These are phyloP conservation scores for Arthrobotrys conoides DNA, from an alignment of 2,329 filamentous ascomycete species.

Conservation along the genomic window DNA sequence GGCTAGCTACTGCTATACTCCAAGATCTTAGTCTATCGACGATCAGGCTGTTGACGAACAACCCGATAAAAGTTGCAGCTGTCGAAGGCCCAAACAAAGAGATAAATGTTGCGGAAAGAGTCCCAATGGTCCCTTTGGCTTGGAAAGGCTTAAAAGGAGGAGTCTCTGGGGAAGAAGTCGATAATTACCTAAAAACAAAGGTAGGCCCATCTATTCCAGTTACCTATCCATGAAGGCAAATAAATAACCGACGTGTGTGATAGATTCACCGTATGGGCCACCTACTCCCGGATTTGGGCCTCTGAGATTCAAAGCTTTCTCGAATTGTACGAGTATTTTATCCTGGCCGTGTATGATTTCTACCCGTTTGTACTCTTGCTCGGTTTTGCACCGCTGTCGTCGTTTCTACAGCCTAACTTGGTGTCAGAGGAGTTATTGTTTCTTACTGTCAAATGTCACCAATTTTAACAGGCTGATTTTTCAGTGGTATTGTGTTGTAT, in stretches of 20 bases:
- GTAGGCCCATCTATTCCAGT: constrained; percentile 70
- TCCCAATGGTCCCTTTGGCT: constrained; percentile 94
- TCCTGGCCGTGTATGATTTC: not conserved
- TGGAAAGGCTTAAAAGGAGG: constrained; percentile 88
- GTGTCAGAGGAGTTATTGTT: constrained; percentile 1
- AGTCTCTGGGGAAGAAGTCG: constrained; percentile 87
- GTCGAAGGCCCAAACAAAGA: constrained; percentile 93
- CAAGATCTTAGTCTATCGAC: constrained; percentile 84
- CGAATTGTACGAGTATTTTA: not conserved
- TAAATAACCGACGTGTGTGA: not conserved
- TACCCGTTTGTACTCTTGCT: not conserved
- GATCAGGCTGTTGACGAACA: constrained; percentile 90
- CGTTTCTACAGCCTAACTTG: constrained; percentile 2
- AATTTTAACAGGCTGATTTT: not conserved
- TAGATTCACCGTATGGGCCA: constrained; percentile 92
- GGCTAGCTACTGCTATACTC: constrained; percentile 95
- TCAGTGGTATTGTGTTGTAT: too few species aligned
- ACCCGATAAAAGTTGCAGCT: constrained; percentile 94
- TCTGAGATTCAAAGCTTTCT: not conserved
- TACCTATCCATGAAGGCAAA: not conserved
- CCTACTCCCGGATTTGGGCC: constrained; percentile 70
- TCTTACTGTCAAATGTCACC: not conserved
- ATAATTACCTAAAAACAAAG: constrained; percentile 95
- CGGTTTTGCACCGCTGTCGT: not conserved
- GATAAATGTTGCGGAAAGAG: constrained; percentile 86